Evolutionary conservation across 2,329 filamentous ascomycete genomes (phyloP).

Genomic region (Didymosphaeria variabile): DNA sequence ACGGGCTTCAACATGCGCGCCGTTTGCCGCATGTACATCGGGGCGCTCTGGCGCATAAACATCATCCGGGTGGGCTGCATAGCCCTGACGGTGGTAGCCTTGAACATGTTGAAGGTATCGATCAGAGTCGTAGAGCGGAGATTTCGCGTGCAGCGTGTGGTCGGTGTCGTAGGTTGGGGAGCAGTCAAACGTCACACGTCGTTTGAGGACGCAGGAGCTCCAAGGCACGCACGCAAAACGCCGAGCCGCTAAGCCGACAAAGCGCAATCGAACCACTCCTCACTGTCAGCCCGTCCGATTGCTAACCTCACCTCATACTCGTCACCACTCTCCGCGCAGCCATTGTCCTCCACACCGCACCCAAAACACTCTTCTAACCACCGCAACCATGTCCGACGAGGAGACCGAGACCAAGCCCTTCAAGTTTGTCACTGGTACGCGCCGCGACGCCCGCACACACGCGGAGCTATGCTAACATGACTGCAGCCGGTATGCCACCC

Average conservation of each 20-base stretch:
- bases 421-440: conserved; percentile 99
- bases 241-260: conserved; percentile 48
- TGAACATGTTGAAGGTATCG: conserved; percentile 40
- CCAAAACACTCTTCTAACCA: conserved; percentile 34
- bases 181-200: conserved; percentile 30
- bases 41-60: conserved; percentile 49
- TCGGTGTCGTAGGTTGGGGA: conserved; percentile 33
- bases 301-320: conserved; percentile 39
- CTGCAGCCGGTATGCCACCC: conserved; percentile 52
- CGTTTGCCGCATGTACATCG: conserved; percentile 56
- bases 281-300: conserved; percentile 23
- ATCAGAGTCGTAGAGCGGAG: conserved; percentile 25
- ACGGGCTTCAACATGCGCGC: conserved; percentile 65
- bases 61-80: conserved; percentile 54
- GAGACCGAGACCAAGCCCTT: conserved; percentile 97
- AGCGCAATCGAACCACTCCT: conserved; percentile 40
- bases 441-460: conserved; percentile 21
- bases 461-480: conserved; percentile 40
- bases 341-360: conserved; percentile 40
- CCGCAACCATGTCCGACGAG: conserved; percentile 86
- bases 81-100: conserved; percentile 49
- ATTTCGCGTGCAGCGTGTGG: conserved; percentile 31
- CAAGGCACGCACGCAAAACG: conserved; percentile 33
- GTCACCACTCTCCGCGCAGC: conserved; percentile 38
- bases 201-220: conserved; percentile 28